Evolutionary conservation across 2,329 filamentous ascomycete species (phyloP).

Genomic region (Dothideomycetes sp.): DNA sequence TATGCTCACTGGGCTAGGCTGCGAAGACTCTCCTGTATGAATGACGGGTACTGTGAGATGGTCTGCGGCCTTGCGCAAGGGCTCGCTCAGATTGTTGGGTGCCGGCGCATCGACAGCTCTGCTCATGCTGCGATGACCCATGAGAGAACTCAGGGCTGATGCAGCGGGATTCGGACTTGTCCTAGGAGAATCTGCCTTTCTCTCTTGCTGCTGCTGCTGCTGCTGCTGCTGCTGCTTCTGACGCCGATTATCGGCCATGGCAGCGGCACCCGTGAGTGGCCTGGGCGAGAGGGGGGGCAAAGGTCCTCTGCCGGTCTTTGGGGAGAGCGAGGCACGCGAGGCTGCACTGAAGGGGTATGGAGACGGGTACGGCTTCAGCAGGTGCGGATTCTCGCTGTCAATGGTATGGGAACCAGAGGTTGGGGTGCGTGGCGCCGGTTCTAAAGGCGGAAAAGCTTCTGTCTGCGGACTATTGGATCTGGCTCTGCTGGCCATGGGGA

Average conservation of each 20-base stretch:
- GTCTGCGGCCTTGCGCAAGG: slow-evolving; percentile 36
- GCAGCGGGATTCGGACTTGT: slow-evolving; percentile 38
- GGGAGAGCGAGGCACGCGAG: slow-evolving; percentile 6
- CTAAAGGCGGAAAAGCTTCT: slow-evolving; percentile 27
- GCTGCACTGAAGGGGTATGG: slow-evolving; percentile 11
- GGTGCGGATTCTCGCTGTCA: slow-evolving; percentile 14
- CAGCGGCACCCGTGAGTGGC: slow-evolving; percentile 36
- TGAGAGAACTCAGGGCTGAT: slow-evolving; percentile 32
- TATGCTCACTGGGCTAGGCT: slow-evolving; percentile 42
- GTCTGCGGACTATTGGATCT: slow-evolving; percentile 31
- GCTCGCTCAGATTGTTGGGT: slow-evolving; percentile 34
- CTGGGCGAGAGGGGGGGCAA: slow-evolving; percentile 29
- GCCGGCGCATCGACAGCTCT: slow-evolving; percentile 32
- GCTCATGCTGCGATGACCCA: slow-evolving; percentile 30
- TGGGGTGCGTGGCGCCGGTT: slow-evolving; percentile 26
- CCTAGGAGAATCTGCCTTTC: slow-evolving; percentile 14
- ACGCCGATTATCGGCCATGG: slow-evolving; percentile 36
- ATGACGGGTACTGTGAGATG: slow-evolving; percentile 38
- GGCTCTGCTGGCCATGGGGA: slow-evolving; percentile 32
- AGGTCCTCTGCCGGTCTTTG: slow-evolving; percentile 11
- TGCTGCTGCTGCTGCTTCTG: slow-evolving; percentile 26
- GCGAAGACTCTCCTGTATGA: slow-evolving; percentile 31
- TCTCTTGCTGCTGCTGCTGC: slow-evolving; percentile 8
- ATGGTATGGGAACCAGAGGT: slow-evolving; percentile 19
- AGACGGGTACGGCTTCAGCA: slow-evolving; percentile 15